Conservation (phyloP, 2,329 filamentous ascomycete genomes). For the Daldinia sp. region DNA sequence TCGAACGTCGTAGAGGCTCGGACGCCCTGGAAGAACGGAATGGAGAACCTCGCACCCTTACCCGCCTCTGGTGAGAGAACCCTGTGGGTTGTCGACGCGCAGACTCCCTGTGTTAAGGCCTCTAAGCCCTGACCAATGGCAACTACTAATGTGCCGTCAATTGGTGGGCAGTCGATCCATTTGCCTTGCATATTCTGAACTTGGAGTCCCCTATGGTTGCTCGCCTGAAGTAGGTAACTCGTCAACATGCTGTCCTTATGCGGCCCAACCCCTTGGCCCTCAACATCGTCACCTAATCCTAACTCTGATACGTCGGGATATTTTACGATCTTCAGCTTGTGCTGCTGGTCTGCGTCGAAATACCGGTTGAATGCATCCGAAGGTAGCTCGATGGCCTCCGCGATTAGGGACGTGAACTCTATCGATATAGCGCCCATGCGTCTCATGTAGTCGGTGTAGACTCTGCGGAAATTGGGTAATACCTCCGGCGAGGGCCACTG, state of each 20-base stretch:
- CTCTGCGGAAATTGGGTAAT: slow-evolving; percentile 75
- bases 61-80: slow-evolving; percentile 80
- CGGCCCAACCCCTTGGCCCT: slow-evolving; percentile 76
- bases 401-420: slow-evolving; percentile 82
- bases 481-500: slow-evolving; percentile 78
- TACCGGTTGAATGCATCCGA: slow-evolving; percentile 79
- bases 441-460: slow-evolving; percentile 80
- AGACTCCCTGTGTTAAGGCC: slow-evolving; percentile 85
- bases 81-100: slow-evolving; percentile 83
- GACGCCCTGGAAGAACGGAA: slow-evolving; percentile 92
- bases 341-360: slow-evolving; percentile 80
- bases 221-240: slow-evolving; percentile 84
- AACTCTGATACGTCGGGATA: slow-evolving; percentile 80
- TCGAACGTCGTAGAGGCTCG: slow-evolving; percentile 83
- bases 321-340: slow-evolving; percentile 91
- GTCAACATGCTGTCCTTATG: slow-evolving; percentile 90
- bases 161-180: slow-evolving; percentile 86
- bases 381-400: slow-evolving; percentile 83
- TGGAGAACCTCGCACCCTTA: slow-evolving; percentile 78
- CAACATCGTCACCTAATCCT: slow-evolving; percentile 57
- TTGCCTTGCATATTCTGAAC: slow-evolving; percentile 82
- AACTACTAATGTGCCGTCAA: slow-evolving; percentile 82
- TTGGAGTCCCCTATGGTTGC: slow-evolving; percentile 80
- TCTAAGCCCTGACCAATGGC: slow-evolving; percentile 90
- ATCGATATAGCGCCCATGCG: slow-evolving; percentile 80